phyloP scores from a whole-genome alignment of 139 green algal genomes.

The Coelastrella sp. region DNA sequence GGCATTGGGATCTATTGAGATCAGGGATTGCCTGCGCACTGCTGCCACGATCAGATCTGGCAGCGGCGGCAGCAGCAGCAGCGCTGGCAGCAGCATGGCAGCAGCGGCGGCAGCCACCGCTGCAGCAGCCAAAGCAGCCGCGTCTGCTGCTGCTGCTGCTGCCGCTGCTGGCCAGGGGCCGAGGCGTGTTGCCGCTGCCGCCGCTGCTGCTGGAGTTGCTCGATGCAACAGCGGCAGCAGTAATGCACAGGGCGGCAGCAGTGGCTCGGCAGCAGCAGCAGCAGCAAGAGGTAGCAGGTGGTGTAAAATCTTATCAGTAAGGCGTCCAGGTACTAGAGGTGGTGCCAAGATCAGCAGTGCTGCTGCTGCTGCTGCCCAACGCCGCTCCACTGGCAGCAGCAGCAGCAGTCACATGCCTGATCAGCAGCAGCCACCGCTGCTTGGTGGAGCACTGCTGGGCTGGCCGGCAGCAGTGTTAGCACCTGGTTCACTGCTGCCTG shows the following conservation, averaged over 20 bases:
- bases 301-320: conserved; percentile 39
- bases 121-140: conserved; percentile 1
- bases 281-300: conserved; percentile 25
- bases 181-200: not conserved
- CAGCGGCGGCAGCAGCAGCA: not conserved
- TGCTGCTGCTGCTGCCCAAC: not conserved
- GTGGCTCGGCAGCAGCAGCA: not conserved
- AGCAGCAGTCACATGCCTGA: not conserved
- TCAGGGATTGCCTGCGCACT: conserved; percentile 47
- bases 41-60: no score
- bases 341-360: conserved; percentile 27
- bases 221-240: conserved; percentile 9
- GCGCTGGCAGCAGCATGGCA: not conserved
- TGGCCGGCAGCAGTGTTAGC: conserved; percentile 32
- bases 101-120: conserved; percentile 27
- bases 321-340: not conserved
- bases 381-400: not conserved
- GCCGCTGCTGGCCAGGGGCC: conserved; percentile 6
- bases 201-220: not conserved
- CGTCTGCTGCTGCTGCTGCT: not conserved
- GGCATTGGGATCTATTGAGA: conserved; percentile 61
- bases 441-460: conserved; percentile 27
- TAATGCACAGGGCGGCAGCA: not conserved
- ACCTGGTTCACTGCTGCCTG: conserved; percentile 35
- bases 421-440: conserved; percentile 26